These are phyloP conservation scores for Dillenia suffruticosa DNA, from an alignment of 164 flowering plant species.

Conservation along the genomic window DNA sequence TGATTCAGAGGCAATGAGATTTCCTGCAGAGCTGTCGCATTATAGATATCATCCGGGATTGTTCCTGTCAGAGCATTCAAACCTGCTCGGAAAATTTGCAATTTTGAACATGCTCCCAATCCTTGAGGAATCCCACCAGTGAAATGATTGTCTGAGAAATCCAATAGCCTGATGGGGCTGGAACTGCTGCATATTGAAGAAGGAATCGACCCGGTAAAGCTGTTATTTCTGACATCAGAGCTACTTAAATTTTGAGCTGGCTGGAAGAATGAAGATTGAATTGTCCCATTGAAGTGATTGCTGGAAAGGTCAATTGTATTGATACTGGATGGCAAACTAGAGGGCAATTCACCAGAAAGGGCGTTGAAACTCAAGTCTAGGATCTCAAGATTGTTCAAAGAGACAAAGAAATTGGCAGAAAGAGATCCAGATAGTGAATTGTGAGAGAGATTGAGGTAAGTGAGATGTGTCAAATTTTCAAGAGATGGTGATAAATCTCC, in stretches of 20 bases:
- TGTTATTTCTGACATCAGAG: conserved; percentile 50
- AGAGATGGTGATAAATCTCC: conserved; percentile 37
- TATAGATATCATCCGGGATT: conserved; percentile 39
- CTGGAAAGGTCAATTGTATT: conserved; percentile 38
- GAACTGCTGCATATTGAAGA: conserved; percentile 26
- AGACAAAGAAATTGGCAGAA: conserved; percentile 27
- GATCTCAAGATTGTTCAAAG: conserved; percentile 27
- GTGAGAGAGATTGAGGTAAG: conserved; percentile 48
- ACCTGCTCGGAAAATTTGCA: conserved; percentile 45
- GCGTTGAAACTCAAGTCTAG: conserved; percentile 52
- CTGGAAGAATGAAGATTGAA: conserved; percentile 24
- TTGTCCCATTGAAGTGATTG: conserved; percentile 39
- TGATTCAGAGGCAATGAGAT: conserved; percentile 40
- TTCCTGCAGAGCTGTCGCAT: conserved; percentile 21
- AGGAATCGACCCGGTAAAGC: conserved; percentile 44
- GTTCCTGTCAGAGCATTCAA: conserved; percentile 39
- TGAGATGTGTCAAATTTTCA: conserved; percentile 31
- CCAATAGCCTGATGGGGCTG: conserved; percentile 23
- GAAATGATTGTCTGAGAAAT: conserved; percentile 51
- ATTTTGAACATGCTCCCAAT: conserved; percentile 34
- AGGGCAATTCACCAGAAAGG: conserved; percentile 33
- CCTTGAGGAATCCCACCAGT: conserved; percentile 34
- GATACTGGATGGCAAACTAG: conserved; percentile 9
- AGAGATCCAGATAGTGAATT: conserved; percentile 39
- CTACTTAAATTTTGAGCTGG: conserved; percentile 19